phyloP scores from a whole-genome alignment of 164 flowering plant species.

The Sextonia rubra region DNA sequence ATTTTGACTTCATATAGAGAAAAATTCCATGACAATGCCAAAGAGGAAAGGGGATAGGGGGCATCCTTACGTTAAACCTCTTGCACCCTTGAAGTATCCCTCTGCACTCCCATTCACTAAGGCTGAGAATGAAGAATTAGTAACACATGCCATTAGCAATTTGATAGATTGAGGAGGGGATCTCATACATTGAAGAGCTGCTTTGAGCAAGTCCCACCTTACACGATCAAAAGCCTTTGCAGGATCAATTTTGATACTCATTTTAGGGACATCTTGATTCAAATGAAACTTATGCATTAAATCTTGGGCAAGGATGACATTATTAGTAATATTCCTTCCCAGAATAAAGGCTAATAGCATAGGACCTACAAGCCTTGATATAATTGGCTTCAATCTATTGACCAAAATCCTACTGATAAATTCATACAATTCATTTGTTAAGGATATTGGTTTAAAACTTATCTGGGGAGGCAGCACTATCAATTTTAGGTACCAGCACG shows the following conservation, averaged over 20 bases:
- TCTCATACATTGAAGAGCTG: not conserved
- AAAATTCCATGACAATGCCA: not conserved
- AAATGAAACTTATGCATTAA: not conserved
- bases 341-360: not conserved
- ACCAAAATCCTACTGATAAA: not conserved
- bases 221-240: not conserved
- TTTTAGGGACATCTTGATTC: not conserved
- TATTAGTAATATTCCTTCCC: not conserved
- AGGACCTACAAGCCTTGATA: not conserved
- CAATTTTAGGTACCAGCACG: not conserved
- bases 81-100: not conserved
- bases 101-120: not conserved
- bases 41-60: not conserved
- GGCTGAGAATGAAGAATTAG: no score
- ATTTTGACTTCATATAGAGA: not conserved
- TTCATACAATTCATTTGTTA: not conserved
- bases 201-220: not conserved
- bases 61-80: not conserved
- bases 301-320: not conserved
- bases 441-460: not conserved
- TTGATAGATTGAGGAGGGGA: not conserved
- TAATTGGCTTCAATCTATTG: not conserved
- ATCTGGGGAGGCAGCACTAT: not conserved
- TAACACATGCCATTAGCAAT: not conserved
- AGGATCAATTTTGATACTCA: not conserved